phyloP scores from a whole-genome alignment of 257 asterid species.

The Handroanthus guayacan region DNA sequence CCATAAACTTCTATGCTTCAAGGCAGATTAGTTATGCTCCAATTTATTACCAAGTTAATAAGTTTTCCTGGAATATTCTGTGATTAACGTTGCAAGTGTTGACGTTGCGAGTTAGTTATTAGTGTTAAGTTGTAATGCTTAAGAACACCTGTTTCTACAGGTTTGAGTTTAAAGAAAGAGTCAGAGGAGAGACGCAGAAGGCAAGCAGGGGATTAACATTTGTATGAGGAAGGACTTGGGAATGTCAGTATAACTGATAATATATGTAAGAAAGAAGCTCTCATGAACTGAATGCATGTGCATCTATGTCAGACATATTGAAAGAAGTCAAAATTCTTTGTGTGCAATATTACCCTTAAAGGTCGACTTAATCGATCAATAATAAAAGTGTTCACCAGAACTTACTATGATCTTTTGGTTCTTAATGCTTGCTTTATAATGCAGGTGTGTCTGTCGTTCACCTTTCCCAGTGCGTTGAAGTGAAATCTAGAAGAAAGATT shows the following conservation, averaged over 20 bases:
- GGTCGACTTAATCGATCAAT: not conserved
- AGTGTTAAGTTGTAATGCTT: slow-evolving; percentile 13
- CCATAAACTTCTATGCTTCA: not conserved
- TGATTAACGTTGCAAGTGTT: not conserved
- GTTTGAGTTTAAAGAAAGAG: slow-evolving; percentile 38
- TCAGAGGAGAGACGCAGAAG: slow-evolving; percentile 25
- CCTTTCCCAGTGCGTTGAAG: slow-evolving; percentile 24
- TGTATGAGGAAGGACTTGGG: slow-evolving; percentile 16
- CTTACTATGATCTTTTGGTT: slow-evolving; percentile 26
- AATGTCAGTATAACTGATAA: slow-evolving; percentile 11
- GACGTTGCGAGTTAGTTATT: not conserved
- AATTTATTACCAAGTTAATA: not conserved
- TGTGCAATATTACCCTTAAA: not conserved
- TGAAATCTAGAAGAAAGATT: slow-evolving; percentile 17
- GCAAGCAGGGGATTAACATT: slow-evolving; percentile 11
- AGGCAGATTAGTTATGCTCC: not conserved
- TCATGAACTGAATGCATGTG: not conserved
- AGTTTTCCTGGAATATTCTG: not conserved
- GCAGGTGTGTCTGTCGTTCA: slow-evolving; percentile 48
- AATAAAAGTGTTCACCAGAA: not conserved
- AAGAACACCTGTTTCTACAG: slow-evolving; percentile 6
- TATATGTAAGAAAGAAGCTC: not conserved
- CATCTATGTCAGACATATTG: slow-evolving; percentile 2
- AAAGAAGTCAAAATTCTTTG: slow-evolving; percentile 15
- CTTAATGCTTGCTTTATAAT: slow-evolving; percentile 45